Conservation (phyloP, 495 filamentous ascomycete genomes). For the Aspergillus affinis region DNA sequence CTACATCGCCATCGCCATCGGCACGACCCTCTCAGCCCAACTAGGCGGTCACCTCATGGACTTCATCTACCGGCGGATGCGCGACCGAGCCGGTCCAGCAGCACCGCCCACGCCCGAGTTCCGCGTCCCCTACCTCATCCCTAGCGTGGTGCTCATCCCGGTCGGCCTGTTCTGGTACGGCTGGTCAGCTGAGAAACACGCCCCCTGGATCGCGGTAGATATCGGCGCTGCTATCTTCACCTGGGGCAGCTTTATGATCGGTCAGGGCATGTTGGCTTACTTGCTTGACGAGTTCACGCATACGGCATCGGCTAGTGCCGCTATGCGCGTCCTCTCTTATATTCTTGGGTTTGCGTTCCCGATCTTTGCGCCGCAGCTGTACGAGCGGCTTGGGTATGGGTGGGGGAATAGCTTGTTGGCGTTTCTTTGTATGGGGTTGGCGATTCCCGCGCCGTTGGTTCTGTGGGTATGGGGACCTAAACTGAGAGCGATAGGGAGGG, state of each 20-base stretch:
- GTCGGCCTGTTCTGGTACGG: slow-evolving; percentile 63
- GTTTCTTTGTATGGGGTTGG: slow-evolving; percentile 51
- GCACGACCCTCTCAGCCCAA: slow-evolving; percentile 62
- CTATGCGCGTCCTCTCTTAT: slow-evolving; percentile 61
- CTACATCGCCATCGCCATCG: slow-evolving; percentile 63
- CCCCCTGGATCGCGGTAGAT: slow-evolving; percentile 56
- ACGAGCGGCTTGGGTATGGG: slow-evolving; percentile 50
- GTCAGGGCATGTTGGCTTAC: slow-evolving; percentile 59
- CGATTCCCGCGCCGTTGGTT: slow-evolving; percentile 56
- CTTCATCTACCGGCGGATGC: slow-evolving; percentile 58
- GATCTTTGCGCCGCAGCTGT: slow-evolving; percentile 69
- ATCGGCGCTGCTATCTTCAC: slow-evolving; percentile 61
- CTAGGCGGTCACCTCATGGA: slow-evolving; percentile 61
- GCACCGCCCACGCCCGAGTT: slow-evolving; percentile 46
- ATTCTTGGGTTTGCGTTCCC: slow-evolving; percentile 72
- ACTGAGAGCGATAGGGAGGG: slow-evolving; percentile 45
- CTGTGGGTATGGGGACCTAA: slow-evolving; percentile 56
- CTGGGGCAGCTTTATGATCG: slow-evolving; percentile 56
- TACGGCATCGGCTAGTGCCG: slow-evolving; percentile 67
- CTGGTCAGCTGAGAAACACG: slow-evolving; percentile 53
- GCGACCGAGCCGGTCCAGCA: slow-evolving; percentile 50
- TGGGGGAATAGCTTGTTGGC: slow-evolving; percentile 61
- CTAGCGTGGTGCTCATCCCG: slow-evolving; percentile 53
- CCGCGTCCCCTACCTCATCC: slow-evolving; percentile 55
- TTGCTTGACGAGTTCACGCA: slow-evolving; percentile 54